Base-by-base conservation (phyloP, 345 rosid genomes). In the Viola odorata region DNA sequence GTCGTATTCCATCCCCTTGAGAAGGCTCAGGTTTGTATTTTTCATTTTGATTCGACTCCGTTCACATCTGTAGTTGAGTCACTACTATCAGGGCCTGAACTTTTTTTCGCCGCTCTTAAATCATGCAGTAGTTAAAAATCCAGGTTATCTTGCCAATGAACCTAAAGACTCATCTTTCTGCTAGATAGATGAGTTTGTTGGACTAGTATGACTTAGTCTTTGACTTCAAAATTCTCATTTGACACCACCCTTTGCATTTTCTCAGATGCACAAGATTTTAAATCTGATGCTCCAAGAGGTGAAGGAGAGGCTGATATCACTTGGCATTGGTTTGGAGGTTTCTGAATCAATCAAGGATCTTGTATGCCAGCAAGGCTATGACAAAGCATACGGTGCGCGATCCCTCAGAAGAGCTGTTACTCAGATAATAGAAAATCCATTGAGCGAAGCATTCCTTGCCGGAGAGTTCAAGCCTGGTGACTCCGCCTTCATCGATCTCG, bases 401-500 rank as follows among this genome's bases (percentile, higher is more conserved):
- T 91, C 97, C 8, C 95, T 94, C 4, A 77, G 99, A 54, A 86
- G 97, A 73, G 82, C 91, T 3, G 88, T 94, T 41, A 83, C 97
- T 55, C 80, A 79, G 48, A 61, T 90, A 38, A 78, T 94, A 0
- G 99, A 94, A 75, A 79, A 94, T 73, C 91, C 84, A 11, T 63
- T 94, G 72, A 88, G 97, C 37, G 96, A 94, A 81, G 90, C 97
- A 6, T 68, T 90, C 53, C 88, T 94, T 37, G 69, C 85, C 3
- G 95, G 91, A 65, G 75, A 67, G 15, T 90, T 70, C 65, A 83
- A 76, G 66, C 91, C 97, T 0, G 97, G 97, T 14, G 96, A 90
- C 76, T 86, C 95, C 0, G 92, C 87, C 38, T n/a, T 77, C 17
- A 60, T 94, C 39, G 87, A 83, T 62, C 69, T 94, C 13, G 99